Percentiles rank a stretch among this genome's conserved stretches.
Conservation (phyloP, 2,329 filamentous ascomycete genomes). For the Curvularia sp. region DNA sequence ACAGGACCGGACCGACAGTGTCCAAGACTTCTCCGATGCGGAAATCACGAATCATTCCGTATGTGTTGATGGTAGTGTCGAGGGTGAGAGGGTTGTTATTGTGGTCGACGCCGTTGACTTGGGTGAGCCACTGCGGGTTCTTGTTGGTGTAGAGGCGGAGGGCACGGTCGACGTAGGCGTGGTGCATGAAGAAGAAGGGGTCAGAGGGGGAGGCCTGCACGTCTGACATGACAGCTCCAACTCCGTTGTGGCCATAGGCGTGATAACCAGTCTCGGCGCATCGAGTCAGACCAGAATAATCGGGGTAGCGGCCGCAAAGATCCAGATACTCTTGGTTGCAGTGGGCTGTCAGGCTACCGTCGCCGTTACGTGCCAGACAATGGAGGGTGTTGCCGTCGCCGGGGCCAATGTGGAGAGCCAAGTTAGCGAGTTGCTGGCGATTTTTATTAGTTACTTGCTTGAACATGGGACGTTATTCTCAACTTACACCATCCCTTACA, state of each 20-base stretch:
- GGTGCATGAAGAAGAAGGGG: conserved; percentile 59
- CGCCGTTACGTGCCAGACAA: conserved; percentile 44
- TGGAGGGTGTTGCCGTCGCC: conserved; percentile 36
- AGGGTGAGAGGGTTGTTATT: conserved; percentile 34
- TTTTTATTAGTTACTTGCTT: conserved; percentile 10
- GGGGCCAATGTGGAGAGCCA: conserved; percentile 43
- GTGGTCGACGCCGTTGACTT: conserved; percentile 53
- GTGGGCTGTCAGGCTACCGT: conserved; percentile 37
- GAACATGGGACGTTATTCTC: not conserved
- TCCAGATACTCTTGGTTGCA: conserved; percentile 38
- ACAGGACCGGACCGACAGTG: conserved; percentile 34
- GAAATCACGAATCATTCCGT: conserved; percentile 38
- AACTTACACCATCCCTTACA: conserved; percentile 46
- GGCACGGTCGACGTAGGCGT: conserved; percentile 59
- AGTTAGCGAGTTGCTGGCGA: conserved; percentile 42
- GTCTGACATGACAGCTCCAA: conserved; percentile 47
- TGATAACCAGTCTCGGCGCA: conserved; percentile 44
- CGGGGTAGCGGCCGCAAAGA: conserved; percentile 34
- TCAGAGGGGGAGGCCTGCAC: conserved; percentile 45
- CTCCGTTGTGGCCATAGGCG: conserved; percentile 48
- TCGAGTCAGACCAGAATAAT: conserved; percentile 40
- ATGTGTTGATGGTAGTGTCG: conserved; percentile 39
- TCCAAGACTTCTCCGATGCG: conserved; percentile 43
- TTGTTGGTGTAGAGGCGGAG: conserved; percentile 61
- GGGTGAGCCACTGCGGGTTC: conserved; percentile 31